Conservation (phyloP, 495 filamentous ascomycete species). For the Chlorociboria aeruginascens region DNA sequence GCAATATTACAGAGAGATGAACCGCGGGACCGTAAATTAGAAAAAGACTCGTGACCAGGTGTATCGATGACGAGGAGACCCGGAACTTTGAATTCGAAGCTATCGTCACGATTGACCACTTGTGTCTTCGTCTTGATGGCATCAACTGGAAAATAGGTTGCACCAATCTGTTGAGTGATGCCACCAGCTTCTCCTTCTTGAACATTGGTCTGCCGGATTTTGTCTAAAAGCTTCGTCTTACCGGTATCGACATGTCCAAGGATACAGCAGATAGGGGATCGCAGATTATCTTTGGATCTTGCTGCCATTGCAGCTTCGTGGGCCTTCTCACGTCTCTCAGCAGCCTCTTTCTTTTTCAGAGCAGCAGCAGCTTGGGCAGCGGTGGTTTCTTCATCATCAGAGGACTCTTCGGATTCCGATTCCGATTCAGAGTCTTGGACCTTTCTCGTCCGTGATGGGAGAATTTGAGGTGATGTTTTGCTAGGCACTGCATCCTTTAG, state of each 20-base stretch:
- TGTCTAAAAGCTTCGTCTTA: conserved; percentile 97
- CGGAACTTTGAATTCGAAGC: conserved; percentile 95
- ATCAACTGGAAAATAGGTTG: conserved; percentile 97
- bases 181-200: conserved; percentile 99
- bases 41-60: conserved; percentile 99
- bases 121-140: conserved; percentile 81
- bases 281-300: conserved; percentile 84
- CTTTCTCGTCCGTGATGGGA: conserved; percentile 28
- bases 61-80: conserved; percentile 97
- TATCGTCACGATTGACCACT: conserved; percentile 82
- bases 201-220: conserved; percentile 97
- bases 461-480: conserved; percentile 17
- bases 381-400: conserved; percentile 58
- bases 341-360: conserved; percentile 75
- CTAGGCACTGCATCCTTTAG: not conserved
- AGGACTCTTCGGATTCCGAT: conserved; percentile 30
- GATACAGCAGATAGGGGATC: conserved; percentile 99
- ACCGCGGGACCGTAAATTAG: conserved; percentile 89
- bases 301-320: conserved; percentile 88
- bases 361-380: conserved; percentile 56
- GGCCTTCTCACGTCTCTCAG: conserved; percentile 75
- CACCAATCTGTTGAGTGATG: conserved; percentile 99
- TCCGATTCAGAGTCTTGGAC: conserved; percentile 28
- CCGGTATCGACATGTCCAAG: conserved; percentile 99
- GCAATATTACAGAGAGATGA: conserved; percentile 99